Evolutionary conservation across 441 rosid species (phyloP).

Genomic region (Iberis amara): DNA sequence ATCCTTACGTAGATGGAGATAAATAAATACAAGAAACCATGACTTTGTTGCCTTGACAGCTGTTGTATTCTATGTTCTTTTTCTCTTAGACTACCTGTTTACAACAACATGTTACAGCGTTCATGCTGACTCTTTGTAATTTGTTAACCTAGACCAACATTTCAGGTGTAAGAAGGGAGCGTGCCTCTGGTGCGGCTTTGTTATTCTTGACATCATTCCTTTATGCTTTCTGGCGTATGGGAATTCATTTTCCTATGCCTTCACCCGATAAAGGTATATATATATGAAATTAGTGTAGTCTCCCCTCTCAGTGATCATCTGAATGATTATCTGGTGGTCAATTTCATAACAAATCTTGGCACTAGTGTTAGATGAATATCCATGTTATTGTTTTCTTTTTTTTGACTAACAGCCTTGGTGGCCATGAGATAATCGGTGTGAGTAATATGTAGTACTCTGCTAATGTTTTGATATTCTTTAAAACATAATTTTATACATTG

Average conservation of each 20-base stretch:
- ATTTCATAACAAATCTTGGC: neutral
- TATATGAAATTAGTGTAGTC: neutral
- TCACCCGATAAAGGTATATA: conserved; percentile 64
- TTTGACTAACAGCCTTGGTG: neutral
- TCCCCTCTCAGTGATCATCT: neutral
- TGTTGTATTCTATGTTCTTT: too few species aligned
- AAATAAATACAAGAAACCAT: neutral
- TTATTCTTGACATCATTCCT: conserved; percentile 74
- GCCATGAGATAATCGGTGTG: neutral
- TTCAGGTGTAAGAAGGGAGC: conserved; percentile 72
- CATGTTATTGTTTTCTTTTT: neutral
- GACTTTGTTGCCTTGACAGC: neutral
- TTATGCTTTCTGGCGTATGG: conserved; percentile 95
- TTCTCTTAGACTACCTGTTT: neutral
- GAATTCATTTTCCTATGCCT: conserved; percentile 93
- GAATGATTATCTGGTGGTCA: neutral
- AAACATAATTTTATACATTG: neutral
- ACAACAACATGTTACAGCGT: neutral
- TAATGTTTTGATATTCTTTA: neutral
- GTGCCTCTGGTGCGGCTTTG: conserved; percentile 81
- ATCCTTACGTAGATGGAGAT: neutral
- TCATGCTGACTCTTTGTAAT: neutral
- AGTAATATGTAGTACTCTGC: neutral
- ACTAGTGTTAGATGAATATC: neutral
- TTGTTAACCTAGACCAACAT: conserved; percentile 7